phyloP scores from a whole-genome alignment of 202 grass and related monocot species.

The Thinopyrum obtusiflorum region DNA sequence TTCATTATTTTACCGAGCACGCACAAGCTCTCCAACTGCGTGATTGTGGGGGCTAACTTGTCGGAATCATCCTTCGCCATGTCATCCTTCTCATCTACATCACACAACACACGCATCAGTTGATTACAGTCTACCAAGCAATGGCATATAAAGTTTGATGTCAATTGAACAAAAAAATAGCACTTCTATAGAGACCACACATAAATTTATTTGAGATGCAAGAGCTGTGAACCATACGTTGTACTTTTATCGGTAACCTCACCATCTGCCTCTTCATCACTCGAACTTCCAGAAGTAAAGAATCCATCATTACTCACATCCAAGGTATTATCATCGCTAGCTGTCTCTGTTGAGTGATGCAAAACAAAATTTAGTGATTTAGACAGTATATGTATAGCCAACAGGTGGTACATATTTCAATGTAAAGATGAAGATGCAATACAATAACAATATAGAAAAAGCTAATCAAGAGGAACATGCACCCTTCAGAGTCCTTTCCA shows the following conservation, averaged over 20 bases:
- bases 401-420: background rate
- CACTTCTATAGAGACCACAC: background rate
- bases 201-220: background rate
- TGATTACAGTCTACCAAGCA: background rate
- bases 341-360: conserved; percentile 63
- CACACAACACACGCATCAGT: no score
- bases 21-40: no score
- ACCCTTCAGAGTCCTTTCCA: conserved; percentile 90
- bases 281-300: conserved; percentile 93
- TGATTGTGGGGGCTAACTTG: no score
- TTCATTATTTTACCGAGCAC: no score
- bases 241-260: no score
- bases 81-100: no score
- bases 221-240: no score
- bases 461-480: no score
- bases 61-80: no score
- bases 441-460: background rate
- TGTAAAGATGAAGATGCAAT: background rate
- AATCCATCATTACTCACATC: conserved; percentile 93
- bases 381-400: background rate
- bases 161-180: background rate
- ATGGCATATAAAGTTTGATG: background rate
- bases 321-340: conserved; percentile 85
- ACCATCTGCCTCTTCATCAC: conserved; percentile 76
- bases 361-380: conserved; percentile 24